Base-by-base conservation (phyloP, 768 basidiomycete species). In the Boletus reticulatus region DNA sequence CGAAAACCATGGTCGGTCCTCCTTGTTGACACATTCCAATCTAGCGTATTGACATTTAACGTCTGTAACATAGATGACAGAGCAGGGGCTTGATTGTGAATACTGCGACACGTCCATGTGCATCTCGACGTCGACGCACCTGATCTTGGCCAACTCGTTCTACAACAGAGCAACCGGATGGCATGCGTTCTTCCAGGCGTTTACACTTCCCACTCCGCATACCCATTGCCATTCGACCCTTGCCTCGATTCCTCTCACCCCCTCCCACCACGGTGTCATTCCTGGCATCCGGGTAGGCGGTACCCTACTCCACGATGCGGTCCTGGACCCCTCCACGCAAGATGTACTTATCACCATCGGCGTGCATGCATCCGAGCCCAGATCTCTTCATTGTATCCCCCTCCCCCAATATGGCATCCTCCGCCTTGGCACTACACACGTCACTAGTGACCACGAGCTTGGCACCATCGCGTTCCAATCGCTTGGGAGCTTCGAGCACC, bases 391-490 rank as follows among this genome's bases (percentile, higher is more conserved):
- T 16, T 3, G 12, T 37, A 37, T 6, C 16, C 36, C 38, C 14
- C 11, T 36, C 14, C 14, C 34, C 4, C 13, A 7, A 36, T 36
- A 36, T 36, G 66, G 55, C 6, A n/a, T 24, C n/a, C 52, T 67
- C 14, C 43, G 58, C n/a, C 59, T 66, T 1, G 13, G 43, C 22
- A 16, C n/a, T 0, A 0, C 24, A 1, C 39, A 11, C 6, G 13
- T 20, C 1, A 14, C 52, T 19, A 5, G 17, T 1, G 27, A 32
- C 20, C 34, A 36, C 34, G 9, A n/a, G 13, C 10, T 53, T 7
- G 65, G 65, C 27, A 29, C 41, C 7, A 43, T 67, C 51, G 13
- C 48, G 7, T 55, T 67, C 38, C 42, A 24, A 13, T n/a, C 8
- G 8, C 38, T n/a, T n/a, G 38, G 38, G 9, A 5, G 16, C 38